phyloP scores from a whole-genome alignment of 1,139 yeast species.

The Geotrichum europaeum region DNA sequence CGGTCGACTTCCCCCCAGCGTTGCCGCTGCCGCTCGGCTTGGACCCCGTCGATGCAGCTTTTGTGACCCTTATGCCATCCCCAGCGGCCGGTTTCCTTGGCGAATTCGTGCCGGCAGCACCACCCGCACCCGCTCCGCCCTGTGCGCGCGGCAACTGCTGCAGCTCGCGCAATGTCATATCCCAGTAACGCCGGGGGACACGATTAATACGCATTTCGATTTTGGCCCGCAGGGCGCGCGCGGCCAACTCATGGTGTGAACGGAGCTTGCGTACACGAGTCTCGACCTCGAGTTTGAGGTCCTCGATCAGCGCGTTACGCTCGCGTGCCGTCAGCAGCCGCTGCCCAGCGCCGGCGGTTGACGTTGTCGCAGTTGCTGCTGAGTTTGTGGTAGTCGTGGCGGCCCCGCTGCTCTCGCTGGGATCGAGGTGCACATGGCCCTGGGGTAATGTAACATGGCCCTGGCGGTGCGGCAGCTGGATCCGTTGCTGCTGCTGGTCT shows the following conservation, averaged over 20 bases:
- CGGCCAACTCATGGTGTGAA: conserved; percentile 31
- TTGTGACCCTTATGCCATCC: neutral
- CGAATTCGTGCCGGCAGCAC: neutral
- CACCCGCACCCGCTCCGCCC: neutral
- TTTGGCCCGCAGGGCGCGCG: conserved; percentile 34
- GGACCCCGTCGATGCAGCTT: neutral
- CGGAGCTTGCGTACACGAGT: conserved; percentile 31
- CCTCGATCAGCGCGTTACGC: conserved; percentile 28
- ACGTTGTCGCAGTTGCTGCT: too few species aligned
- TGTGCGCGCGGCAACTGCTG: neutral
- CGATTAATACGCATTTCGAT: conserved; percentile 38
- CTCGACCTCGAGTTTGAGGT: conserved; percentile 29
- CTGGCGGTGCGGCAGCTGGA: neutral
- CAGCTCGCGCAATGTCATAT: conserved; percentile 35
- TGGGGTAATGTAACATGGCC: neutral
- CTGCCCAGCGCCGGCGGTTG: neutral
- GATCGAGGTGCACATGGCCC: neutral
- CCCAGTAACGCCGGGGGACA: conserved; percentile 41
- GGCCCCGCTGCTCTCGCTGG: neutral
- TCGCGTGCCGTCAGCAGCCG: conserved; percentile 25
- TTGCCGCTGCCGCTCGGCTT: neutral
- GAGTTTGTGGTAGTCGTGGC: neutral
- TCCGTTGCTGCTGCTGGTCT: neutral
- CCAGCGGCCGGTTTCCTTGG: neutral
- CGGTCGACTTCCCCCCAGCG: neutral